phyloP scores from a whole-genome alignment of 164 flowering plant genomes.

The Chimonanthus salicifolius region DNA sequence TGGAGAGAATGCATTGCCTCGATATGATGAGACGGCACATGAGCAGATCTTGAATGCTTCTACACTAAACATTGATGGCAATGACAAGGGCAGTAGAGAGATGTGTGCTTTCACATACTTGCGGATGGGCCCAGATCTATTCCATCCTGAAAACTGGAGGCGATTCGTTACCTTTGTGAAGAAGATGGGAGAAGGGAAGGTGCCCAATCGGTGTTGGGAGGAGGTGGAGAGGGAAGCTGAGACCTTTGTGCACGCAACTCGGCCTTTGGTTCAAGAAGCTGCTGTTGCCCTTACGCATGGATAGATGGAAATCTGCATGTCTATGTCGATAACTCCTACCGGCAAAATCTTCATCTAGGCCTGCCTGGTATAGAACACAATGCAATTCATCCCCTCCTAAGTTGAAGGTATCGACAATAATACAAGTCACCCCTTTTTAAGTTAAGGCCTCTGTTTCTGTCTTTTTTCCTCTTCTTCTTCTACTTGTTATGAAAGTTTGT shows the following conservation, averaged over 20 bases:
- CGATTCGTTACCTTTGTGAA: constrained; percentile 71
- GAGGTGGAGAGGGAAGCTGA: constrained; percentile 80
- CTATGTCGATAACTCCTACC: not conserved
- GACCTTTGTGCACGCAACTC: constrained; percentile 63
- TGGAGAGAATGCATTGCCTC: constrained; percentile 89
- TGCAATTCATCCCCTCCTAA: not conserved
- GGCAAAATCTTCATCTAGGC: not conserved
- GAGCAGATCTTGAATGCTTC: constrained; percentile 63
- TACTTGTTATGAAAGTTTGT: too few species aligned
- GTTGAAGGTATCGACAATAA: too few species aligned
- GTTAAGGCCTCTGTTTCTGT: too few species aligned
- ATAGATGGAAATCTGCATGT: not conserved
- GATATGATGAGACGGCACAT: constrained; percentile 72
- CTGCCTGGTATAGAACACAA: not conserved
- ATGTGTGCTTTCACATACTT: constrained; percentile 95
- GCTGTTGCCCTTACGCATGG: constrained; percentile 55
- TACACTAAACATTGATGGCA: constrained; percentile 30
- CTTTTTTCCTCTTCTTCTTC: not conserved
- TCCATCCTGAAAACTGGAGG: constrained; percentile 83
- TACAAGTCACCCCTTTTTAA: too few species aligned
- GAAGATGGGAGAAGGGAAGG: constrained; percentile 73
- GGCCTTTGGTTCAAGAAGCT: constrained; percentile 74
- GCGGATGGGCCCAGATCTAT: constrained; percentile 78
- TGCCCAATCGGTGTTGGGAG: constrained; percentile 45
- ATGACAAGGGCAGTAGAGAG: constrained; percentile 20